These are phyloP conservation scores for Quercus tomentella DNA, from an alignment of 331 rosid species.

Conservation along the genomic window DNA sequence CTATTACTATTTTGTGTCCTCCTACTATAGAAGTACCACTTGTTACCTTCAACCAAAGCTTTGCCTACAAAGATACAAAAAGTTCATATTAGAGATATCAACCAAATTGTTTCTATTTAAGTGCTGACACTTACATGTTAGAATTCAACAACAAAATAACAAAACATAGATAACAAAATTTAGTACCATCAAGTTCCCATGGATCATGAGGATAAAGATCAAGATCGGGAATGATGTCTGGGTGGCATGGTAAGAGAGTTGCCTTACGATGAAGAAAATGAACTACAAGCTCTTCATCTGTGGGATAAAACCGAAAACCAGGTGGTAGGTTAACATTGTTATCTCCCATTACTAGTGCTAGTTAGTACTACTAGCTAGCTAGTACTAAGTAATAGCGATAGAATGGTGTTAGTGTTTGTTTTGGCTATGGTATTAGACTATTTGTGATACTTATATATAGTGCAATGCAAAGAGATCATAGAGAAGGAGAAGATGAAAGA, in stretches of 20 bases:
- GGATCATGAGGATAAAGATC: constrained; percentile 76
- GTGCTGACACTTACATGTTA: no score
- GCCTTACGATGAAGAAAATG: constrained; percentile 89
- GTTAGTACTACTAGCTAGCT: not conserved
- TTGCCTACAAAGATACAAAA: constrained; percentile 44
- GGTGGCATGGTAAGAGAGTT: constrained; percentile 78
- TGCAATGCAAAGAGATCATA: not conserved
- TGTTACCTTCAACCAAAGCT: constrained; percentile 84
- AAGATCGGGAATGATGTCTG: constrained; percentile 95
- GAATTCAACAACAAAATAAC: not conserved
- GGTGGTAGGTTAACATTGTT: constrained; percentile 77
- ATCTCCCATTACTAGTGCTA: constrained; percentile 35
- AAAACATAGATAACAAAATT: not conserved
- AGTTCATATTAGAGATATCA: no score
- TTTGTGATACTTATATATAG: constrained; percentile 43
- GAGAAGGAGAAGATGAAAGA: constrained; percentile 13
- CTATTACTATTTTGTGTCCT: constrained; percentile 47
- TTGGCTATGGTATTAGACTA: constrained; percentile 14
- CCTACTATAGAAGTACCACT: constrained; percentile 90
- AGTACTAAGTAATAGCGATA: not conserved
- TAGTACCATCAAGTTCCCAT: constrained; percentile 76
- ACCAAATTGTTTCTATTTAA: no score
- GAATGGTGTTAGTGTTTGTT: constrained; percentile 2
- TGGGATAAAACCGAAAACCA: constrained; percentile 79
- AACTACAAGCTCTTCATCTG: constrained; percentile 83